Evolutionary conservation across 345 rosid genomes (phyloP).

Genomic region (Reutealis trisperma): DNA sequence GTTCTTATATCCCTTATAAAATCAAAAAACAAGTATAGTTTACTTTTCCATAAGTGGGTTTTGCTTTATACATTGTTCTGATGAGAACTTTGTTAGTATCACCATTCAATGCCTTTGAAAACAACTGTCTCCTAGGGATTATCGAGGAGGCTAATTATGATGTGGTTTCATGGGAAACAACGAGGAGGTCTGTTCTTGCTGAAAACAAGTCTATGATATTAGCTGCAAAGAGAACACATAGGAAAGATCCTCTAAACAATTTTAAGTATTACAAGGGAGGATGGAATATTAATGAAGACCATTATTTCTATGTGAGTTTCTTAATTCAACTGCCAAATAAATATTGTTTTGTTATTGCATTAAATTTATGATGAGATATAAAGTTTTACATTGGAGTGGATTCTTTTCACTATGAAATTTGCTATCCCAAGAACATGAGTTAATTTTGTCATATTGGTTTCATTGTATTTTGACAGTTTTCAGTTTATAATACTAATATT

Average conservation of each 20-base stretch:
- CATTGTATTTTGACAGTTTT: neutral
- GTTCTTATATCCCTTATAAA: no score
- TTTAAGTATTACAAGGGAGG: slow-evolving; percentile 32
- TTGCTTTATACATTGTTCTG: neutral
- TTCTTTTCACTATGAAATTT: neutral
- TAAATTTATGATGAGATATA: neutral
- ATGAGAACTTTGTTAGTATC: neutral
- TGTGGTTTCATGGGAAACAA: slow-evolving; percentile 2
- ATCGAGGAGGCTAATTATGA: neutral
- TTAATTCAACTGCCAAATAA: neutral
- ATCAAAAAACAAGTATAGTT: no score
- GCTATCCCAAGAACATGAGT: neutral
- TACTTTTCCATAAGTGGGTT: neutral
- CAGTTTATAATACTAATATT: no score
- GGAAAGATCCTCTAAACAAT: slow-evolving; percentile 24
- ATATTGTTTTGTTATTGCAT: neutral
- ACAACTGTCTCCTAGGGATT: neutral
- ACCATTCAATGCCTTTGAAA: neutral
- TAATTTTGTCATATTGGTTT: neutral
- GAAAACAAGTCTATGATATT: slow-evolving; percentile 23
- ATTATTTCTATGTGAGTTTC: slow-evolving; percentile 27
- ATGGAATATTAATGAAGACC: slow-evolving; percentile 25
- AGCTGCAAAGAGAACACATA: slow-evolving; percentile 30
- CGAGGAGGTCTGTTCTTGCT: slow-evolving; percentile 15
- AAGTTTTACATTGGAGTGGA: neutral